Evolutionary conservation across 352 stramenopile species (phyloP), one percentile per base, ranked within the genome.

Genomic region (Thalassiosira oceanica): DNA sequence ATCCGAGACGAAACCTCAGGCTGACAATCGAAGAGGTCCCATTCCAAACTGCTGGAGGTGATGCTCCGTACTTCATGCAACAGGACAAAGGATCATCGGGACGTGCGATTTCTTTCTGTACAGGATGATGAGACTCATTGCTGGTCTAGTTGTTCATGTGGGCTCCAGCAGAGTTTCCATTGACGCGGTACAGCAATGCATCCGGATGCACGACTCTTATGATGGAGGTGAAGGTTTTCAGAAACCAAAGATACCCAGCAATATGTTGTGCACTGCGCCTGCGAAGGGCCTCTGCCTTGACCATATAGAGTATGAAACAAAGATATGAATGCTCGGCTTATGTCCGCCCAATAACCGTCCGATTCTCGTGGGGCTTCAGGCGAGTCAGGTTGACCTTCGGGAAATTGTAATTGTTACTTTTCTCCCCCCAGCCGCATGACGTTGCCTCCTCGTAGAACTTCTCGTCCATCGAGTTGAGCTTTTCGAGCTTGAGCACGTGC

Each of bases 71-170:
- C 10, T 67, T 67, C 36, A 43, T 67, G 20, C 5, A 43, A 28
- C 23, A 48, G 37, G 27, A 7, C 24, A 1, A 63, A 58, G 45
- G 31, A 58, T 58, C 13, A 35, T 8, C 42, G 27, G 15, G 35
- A 48, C 27, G 1, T 67, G 53, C 27, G 53, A 74, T 56, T 74
- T 67, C 62, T 74, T 74, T 26, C 33, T 74, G 10, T 74, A 74
- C 46, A 74, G 66, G 60, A 74, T 74, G 62, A 67, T 74, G 39
- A 58, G 62, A 24, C 45, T 52, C 18, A 67, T 74, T 31, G 52
- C 66, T 49, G 62, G 53, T 0, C 45, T 61, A 28, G 24, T 74
- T 16, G 53, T 67, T 37, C 49, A 45, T 1, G 36, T 74, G 41
- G 62, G 62, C n/a, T n/a, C n/a, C n/a, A n/a, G n/a, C n/a, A n/a